These are phyloP conservation scores for Candida gorgasii DNA, from an alignment of 805 yeast genomes.

Conservation along the genomic window DNA sequence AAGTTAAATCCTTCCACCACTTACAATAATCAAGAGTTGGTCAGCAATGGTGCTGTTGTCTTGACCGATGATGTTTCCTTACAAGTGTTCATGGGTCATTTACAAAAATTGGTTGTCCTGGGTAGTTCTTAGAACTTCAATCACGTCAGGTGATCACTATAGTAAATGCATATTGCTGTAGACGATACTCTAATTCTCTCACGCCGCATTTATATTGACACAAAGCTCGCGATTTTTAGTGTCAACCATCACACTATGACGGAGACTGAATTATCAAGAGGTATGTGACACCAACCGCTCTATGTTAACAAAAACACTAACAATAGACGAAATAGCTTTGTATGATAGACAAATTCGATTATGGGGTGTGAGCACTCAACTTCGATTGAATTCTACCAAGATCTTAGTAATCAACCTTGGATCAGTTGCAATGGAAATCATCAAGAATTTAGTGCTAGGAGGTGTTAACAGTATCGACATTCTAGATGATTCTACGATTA, in stretches of 20 bases:
- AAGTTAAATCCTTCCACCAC: slow-evolving; percentile 67
- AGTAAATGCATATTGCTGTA: too few relatives aligned
- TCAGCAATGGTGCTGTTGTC: slow-evolving; percentile 33
- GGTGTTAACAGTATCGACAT: slow-evolving; percentile 83
- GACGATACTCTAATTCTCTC: background rate
- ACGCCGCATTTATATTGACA: too few relatives aligned
- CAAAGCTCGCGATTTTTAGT: background rate
- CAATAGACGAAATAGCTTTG: slow-evolving; percentile 76
- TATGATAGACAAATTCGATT: slow-evolving; percentile 93
- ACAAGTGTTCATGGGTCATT: slow-evolving; percentile 57
- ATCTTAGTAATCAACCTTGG: slow-evolving; percentile 72
- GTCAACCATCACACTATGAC: background rate
- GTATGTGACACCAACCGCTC: too few relatives aligned
- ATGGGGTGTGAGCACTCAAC: slow-evolving; percentile 96
- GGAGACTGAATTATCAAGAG: slow-evolving; percentile 15
- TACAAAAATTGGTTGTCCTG: slow-evolving; percentile 38
- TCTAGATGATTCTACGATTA: slow-evolving; percentile 55
- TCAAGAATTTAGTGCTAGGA: slow-evolving; percentile 82
- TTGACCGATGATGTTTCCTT: slow-evolving; percentile 63
- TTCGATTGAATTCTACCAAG: slow-evolving; percentile 67
- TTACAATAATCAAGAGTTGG: slow-evolving; percentile 29
- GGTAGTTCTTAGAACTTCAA: slow-evolving; percentile 10
- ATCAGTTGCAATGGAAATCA: slow-evolving; percentile 77
- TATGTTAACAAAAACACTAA: slow-evolving; percentile 5
- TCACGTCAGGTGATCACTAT: too few relatives aligned